Base-by-base conservation (phyloP, 768 basidiomycete genomes). In the Candolleomyces aberdarensis region DNA sequence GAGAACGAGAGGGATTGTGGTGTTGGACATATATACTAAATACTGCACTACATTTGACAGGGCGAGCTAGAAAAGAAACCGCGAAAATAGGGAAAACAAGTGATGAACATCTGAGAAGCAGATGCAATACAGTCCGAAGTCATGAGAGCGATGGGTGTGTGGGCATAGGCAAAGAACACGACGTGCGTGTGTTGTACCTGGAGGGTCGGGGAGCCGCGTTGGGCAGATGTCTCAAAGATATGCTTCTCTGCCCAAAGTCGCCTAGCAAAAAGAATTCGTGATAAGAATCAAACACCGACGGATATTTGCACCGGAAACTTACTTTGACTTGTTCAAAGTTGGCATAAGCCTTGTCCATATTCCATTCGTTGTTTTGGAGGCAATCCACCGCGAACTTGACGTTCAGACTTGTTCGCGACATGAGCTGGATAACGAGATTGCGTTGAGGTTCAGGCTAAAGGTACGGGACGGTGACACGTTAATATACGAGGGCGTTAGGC, bases 321-420 rank as follows among this genome's bases (percentile, higher is more conserved):
- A 91, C 91, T 84, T 91, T 91, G 67, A 98, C 90, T 71, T 91
- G 82, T 68, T 94, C 86, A 73, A 94, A 98, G 69, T 96, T 96
- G 54, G 82, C 81, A 26, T 94, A 69, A 0, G 97, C 97, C 61
- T 82, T 80, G 49, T 86, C 85, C 55, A 91, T 66, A 69, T 95
- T 85, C 95, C 95, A 98, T 8, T 77, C 85, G 69, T 96, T 97
- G 53, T 86, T 87, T 65, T 84, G 79, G 61, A 98, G 73, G 70
- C 96, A 98, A 62, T 97, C 87, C n/a, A 89, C 76, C 6, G 94
- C 84, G 67, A 85, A 96, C 65, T 84, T 81, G 15, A 84, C 83
- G 62, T 91, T 97, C 68, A 99, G 78, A 20, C 86, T 82, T 0
- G 96, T 98, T 59, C 83, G 81, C 53, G 83, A 78, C 66, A 85